phyloP scores from a whole-genome alignment of 192 early-diverging fungal species.

The Pilaira anomala region DNA sequence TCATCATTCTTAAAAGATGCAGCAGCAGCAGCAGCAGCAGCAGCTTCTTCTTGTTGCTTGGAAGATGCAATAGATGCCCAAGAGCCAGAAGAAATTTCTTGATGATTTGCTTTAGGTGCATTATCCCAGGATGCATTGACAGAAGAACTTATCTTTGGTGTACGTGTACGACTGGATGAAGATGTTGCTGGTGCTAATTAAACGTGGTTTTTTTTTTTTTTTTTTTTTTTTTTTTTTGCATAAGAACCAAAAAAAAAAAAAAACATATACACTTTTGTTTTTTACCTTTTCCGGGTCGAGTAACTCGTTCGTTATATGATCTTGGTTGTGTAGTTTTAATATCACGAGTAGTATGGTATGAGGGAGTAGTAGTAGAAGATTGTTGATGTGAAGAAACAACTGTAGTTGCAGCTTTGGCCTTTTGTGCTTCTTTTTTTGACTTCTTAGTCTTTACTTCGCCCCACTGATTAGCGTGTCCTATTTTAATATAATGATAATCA shows the following conservation, averaged over 20 bases:
- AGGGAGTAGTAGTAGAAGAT: not conserved
- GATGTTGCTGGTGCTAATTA: not conserved
- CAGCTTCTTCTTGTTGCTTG: slow-evolving; percentile 3
- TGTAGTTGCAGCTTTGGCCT: slow-evolving; percentile 43
- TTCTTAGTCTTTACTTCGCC: slow-evolving; percentile 81
- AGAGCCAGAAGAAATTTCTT: slow-evolving; percentile 28
- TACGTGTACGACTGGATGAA: slow-evolving; percentile 7
- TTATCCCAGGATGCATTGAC: slow-evolving; percentile 5
- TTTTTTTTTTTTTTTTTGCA: no score
- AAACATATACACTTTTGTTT: not conserved
- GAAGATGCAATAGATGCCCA: slow-evolving; percentile 43
- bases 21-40: not conserved
- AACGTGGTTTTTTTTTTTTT: no score
- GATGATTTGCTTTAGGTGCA: slow-evolving; percentile 7
- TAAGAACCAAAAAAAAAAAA: slow-evolving; percentile 5
- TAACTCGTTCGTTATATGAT: slow-evolving; percentile 13
- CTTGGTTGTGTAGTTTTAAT: slow-evolving; percentile 22
- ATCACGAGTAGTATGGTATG: slow-evolving; percentile 16
- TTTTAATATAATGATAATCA: slow-evolving; percentile 17
- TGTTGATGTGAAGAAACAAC: not conserved
- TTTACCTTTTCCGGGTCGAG: slow-evolving; percentile 25
- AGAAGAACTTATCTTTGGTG: not conserved
- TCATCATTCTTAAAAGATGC: no score
- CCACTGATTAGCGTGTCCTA: slow-evolving; percentile 80
- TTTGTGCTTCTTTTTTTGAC: slow-evolving; percentile 56